Percentiles rank a stretch among this genome's conserved stretches.
Evolutionary conservation across 2,329 filamentous ascomycete genomes (phyloP).

Genomic region (Neurospora crassa): DNA sequence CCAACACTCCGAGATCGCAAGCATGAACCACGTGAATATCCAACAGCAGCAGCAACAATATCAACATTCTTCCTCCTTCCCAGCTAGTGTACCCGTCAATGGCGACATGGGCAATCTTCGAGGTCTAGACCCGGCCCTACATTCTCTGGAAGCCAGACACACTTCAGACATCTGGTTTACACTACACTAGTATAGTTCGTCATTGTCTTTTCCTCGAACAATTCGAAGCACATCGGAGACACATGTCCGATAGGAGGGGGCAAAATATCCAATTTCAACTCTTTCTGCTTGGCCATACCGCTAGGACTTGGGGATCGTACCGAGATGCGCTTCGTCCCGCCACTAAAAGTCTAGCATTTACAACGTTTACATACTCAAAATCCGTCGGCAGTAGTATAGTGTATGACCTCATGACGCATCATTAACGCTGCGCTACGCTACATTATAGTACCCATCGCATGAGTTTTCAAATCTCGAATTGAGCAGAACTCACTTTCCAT

Average conservation of each 20-base stretch:
- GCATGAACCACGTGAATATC: not conserved
- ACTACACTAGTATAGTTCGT: not conserved
- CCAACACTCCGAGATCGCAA: not conserved
- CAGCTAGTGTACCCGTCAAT: not conserved
- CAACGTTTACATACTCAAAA: not conserved
- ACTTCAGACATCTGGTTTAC: too few relatives aligned
- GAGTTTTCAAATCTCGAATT: not conserved
- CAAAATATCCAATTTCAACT: not conserved
- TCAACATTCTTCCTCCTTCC: not conserved
- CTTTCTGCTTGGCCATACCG: not conserved
- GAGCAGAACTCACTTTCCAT: too few relatives aligned
- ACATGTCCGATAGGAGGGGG: not conserved
- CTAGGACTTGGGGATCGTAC: not conserved
- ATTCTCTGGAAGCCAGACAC: not conserved
- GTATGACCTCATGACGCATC: not conserved
- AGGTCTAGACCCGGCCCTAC: not conserved
- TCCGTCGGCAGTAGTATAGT: not conserved
- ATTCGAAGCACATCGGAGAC: not conserved
- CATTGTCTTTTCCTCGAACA: not conserved
- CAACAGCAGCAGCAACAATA: not conserved
- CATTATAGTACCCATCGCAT: not conserved
- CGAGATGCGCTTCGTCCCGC: not conserved
- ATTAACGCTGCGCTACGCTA: not conserved
- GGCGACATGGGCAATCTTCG: not conserved
- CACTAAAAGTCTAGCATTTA: not conserved